These are phyloP conservation scores for Eucalyptus regnans DNA, from an alignment of 345 rosid genomes.

Conservation along the genomic window DNA sequence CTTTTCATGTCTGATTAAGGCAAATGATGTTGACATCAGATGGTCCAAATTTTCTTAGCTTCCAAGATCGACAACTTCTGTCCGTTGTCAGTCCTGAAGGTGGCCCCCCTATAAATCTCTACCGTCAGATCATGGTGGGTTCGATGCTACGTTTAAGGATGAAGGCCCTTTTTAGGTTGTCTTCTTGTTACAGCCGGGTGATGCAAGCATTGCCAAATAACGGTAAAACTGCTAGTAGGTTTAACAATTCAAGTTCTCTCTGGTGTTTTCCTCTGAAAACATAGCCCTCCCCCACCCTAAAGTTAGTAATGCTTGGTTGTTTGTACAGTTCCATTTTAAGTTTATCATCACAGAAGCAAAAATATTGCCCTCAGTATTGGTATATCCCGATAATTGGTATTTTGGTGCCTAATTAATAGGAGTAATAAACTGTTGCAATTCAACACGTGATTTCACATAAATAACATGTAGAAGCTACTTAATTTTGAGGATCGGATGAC, in stretches of 20 bases:
- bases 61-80: neutral
- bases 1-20: neutral
- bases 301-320: neutral
- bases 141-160: neutral
- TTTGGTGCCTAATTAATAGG: neutral
- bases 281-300: neutral
- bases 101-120: neutral
- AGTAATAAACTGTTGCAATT: neutral
- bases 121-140: neutral
- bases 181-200: neutral
- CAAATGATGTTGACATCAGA: neutral
- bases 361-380: neutral
- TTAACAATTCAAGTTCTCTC: neutral
- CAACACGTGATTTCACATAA: neutral
- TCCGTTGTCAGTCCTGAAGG: neutral
- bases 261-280: neutral
- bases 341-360: neutral
- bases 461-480: accelerated
- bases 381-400: neutral
- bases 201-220: neutral
- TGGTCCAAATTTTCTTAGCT: neutral
- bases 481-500: neutral
- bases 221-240: neutral
- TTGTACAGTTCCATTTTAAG: neutral
- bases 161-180: neutral